These are phyloP conservation scores for Trypethelium eluteriae DNA, from an alignment of 495 filamentous ascomycete genomes.

Conservation along the genomic window DNA sequence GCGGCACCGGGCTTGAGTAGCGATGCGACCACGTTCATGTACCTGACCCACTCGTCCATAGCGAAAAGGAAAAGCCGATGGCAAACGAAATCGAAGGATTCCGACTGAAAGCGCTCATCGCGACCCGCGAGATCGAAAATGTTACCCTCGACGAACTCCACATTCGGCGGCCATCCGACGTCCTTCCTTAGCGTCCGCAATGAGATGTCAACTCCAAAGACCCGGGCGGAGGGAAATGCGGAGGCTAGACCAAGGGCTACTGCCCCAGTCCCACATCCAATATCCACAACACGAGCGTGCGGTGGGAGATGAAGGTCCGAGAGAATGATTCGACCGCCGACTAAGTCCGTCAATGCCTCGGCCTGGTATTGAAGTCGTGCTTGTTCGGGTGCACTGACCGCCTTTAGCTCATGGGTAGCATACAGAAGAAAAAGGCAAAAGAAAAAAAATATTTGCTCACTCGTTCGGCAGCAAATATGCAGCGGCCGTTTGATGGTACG, in stretches of 20 bases:
- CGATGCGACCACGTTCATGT: conserved; percentile 7
- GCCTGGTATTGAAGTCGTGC: neutral
- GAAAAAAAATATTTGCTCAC: neutral
- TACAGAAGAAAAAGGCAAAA: neutral
- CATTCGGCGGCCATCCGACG: conserved; percentile 5
- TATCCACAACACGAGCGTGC: conserved; percentile 13
- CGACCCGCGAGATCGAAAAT: conserved; percentile 11
- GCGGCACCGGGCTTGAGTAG: conserved; percentile 11
- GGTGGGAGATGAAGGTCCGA: neutral
- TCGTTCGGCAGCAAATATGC: conserved; percentile 2
- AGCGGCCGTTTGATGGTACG: neutral
- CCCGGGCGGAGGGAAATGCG: conserved; percentile 14
- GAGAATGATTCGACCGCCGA: neutral
- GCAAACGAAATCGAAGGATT: conserved; percentile 2
- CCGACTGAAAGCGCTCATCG: conserved; percentile 5
- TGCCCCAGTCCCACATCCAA: conserved; percentile 21
- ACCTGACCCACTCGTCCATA: neutral
- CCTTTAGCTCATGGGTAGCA: neutral
- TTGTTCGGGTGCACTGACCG: conserved; percentile 3
- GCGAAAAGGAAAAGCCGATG: conserved; percentile 1
- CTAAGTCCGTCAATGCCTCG: neutral
- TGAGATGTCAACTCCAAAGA: conserved; percentile 16
- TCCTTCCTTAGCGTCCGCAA: neutral
- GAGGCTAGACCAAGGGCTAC: conserved; percentile 9
- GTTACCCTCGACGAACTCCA: conserved; percentile 1